phyloP scores from a whole-genome alignment of 148 eudicot species.

The Hydrangea macrophylla region DNA sequence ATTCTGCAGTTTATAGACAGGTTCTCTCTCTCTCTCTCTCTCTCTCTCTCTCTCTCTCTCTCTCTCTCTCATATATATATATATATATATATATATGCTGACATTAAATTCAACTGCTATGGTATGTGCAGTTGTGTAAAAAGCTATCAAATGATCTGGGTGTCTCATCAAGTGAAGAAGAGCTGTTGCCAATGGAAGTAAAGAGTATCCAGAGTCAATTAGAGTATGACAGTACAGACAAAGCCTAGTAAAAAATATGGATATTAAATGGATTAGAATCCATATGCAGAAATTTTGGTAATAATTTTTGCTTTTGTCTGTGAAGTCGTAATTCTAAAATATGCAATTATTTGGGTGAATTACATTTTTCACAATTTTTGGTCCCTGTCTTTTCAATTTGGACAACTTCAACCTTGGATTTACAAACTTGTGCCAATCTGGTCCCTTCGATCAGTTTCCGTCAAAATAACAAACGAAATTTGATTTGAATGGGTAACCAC shows the following conservation, averaged over 20 bases:
- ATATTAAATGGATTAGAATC: neutral
- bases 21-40: too few relatives aligned
- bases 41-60: slow-evolving; percentile 10
- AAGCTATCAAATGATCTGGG: slow-evolving; percentile 65
- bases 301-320: neutral
- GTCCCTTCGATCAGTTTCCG: too few relatives aligned
- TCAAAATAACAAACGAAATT: too few relatives aligned
- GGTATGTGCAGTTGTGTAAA: slow-evolving; percentile 62
- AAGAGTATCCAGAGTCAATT: neutral
- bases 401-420: too few relatives aligned
- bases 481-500: too few relatives aligned
- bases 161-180: slow-evolving; percentile 47
- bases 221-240: neutral
- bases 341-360: too few relatives aligned
- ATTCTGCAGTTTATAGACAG: slow-evolving; percentile 71
- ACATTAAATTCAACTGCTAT: neutral
- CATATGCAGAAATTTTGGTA: neutral
- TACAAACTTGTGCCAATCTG: too few relatives aligned
- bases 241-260: neutral
- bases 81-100: neutral
- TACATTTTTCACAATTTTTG: neutral
- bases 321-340: neutral
- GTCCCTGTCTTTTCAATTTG: too few relatives aligned
- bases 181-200: slow-evolving; percentile 32
- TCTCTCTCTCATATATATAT: neutral